Evolutionary conservation across 2,329 filamentous ascomycete genomes (phyloP).

Genomic region (Sclerotinia trifoliorum): DNA sequence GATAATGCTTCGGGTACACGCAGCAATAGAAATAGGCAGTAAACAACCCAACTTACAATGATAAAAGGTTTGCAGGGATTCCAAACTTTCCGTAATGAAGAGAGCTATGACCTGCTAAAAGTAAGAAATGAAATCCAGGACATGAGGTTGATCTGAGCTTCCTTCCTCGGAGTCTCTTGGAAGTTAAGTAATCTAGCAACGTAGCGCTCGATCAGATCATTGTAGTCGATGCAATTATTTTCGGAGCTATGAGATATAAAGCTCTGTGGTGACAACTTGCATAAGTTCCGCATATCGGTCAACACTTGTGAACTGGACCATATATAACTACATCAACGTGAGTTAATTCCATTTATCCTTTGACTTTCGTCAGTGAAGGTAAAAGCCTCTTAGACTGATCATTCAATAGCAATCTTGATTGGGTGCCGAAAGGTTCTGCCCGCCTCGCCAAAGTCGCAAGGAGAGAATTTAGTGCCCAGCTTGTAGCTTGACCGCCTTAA

Average conservation of each 20-base stretch:
- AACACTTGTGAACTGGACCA: background rate
- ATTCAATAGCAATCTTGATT: slow-evolving; percentile 1
- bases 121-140: background rate
- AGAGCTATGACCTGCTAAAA: slow-evolving; percentile 8
- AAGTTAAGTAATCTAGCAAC: slow-evolving; percentile 13
- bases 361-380: background rate
- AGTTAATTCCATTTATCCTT: background rate
- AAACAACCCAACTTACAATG: background rate
- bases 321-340: background rate
- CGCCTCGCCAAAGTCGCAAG: background rate
- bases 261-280: background rate
- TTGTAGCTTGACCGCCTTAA: slow-evolving; percentile 25
- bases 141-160: slow-evolving; percentile 22
- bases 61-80: background rate
- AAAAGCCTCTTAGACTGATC: background rate
- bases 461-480: background rate
- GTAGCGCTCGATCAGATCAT: slow-evolving; percentile 5
- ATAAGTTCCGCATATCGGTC: background rate
- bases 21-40: background rate
- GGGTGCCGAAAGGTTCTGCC: background rate
- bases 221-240: slow-evolving; percentile 1
- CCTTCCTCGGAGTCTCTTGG: slow-evolving; percentile 32
- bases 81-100: background rate
- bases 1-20: background rate
- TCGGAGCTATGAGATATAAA: background rate